phyloP scores from a whole-genome alignment of 1,284 basidiomycete genomes.

The Cerrena zonata region DNA sequence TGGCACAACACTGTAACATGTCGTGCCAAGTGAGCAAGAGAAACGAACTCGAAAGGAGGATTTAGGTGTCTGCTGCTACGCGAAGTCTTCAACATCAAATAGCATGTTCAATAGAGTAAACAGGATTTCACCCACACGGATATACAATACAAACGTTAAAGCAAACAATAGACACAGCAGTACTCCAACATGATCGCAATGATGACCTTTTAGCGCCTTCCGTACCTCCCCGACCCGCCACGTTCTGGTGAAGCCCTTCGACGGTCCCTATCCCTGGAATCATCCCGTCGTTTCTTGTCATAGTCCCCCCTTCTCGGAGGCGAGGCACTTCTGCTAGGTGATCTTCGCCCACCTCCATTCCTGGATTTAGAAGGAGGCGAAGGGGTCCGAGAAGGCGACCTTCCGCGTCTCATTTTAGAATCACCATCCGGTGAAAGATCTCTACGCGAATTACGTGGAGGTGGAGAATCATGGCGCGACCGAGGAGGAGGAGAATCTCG shows the following conservation, averaged over 20 bases:
- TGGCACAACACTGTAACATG: too few relatives aligned
- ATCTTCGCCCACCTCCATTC: slow-evolving; percentile 17
- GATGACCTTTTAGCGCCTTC: not conserved
- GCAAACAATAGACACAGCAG: too few relatives aligned
- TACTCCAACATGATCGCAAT: too few relatives aligned
- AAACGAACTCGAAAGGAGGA: too few relatives aligned
- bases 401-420: slow-evolving; percentile 14
- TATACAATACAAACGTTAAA: too few relatives aligned
- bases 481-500: slow-evolving; percentile 15
- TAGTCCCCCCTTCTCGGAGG: slow-evolving; percentile 14
- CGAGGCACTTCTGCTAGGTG: slow-evolving; percentile 19
- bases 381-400: slow-evolving; percentile 23
- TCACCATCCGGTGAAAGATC: slow-evolving; percentile 14
- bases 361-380: slow-evolving; percentile 26
- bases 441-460: slow-evolving; percentile 4
- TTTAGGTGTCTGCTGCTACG: too few relatives aligned
- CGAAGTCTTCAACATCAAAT: too few relatives aligned
- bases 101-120: too few relatives aligned
- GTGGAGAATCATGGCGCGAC: slow-evolving; percentile 22
- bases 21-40: too few relatives aligned
- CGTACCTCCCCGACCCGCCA: not conserved
- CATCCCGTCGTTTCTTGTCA: slow-evolving; percentile 9
- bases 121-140: too few relatives aligned
- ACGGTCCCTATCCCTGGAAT: not conserved
- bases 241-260: not conserved